These are phyloP conservation scores for Anisodus tanguticus DNA, from an alignment of 257 asterid species.

Conservation along the genomic window DNA sequence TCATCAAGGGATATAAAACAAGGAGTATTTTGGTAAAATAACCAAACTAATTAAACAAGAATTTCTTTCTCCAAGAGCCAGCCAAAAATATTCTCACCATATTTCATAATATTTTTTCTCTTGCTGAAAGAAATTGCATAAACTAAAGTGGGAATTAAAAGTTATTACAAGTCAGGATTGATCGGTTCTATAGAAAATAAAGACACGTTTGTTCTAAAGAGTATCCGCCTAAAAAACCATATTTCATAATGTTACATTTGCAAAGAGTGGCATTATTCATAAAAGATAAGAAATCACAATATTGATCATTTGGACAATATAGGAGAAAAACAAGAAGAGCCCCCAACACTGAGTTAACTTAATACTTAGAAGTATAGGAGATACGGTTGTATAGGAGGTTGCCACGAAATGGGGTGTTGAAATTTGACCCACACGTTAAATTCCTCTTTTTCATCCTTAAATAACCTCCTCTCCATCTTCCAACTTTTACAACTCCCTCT, in stretches of 20 bases:
- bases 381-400: background rate
- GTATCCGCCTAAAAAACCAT: background rate
- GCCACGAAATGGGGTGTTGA: background rate
- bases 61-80: background rate
- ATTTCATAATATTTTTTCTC: background rate
- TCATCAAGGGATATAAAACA: background rate
- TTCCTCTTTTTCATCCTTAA: constrained; percentile 36
- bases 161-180: too few species aligned
- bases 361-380: background rate
- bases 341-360: too few species aligned
- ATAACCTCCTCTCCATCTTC: constrained; percentile 20
- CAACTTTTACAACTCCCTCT: background rate
- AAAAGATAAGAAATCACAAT: too few species aligned
- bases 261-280: background rate
- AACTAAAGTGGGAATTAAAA: too few species aligned
- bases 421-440: constrained; percentile 31
- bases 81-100: background rate
- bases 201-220: too few species aligned
- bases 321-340: background rate
- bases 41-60: background rate
- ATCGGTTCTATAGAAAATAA: too few species aligned
- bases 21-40: too few species aligned
- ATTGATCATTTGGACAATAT: constrained; percentile 7
- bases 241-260: background rate
- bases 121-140: too few species aligned